Evolutionary conservation across 2,329 filamentous ascomycete species (phyloP), one percentile per base, ranked within the genome.

Genomic region (Fusarium robinianum): DNA sequence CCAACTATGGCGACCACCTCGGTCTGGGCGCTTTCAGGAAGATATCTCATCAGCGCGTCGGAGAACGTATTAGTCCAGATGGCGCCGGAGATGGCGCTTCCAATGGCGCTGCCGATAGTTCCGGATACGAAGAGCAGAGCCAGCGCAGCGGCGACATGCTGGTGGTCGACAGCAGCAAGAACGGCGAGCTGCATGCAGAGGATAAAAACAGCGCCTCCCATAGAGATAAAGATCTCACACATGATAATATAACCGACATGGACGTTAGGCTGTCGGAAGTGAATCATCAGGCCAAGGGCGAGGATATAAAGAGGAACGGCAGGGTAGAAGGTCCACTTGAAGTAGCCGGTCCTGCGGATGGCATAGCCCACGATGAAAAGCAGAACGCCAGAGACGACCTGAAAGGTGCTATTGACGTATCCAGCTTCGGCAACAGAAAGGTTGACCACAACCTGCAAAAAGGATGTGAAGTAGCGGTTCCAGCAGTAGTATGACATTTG

Each of bases 171-270:
- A 3, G 76, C 72, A 0, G 77, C 71, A 63, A 84, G 77, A 26
- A 83, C 74, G 5, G 79, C 78, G 53, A 85, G 76, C 47, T 84
- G 75, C 51, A 78, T 68, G 41, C 73, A 71, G 12, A 79, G 54
- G 9, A 77, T 78, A 55, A 79, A 78, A 63, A 80, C 77, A 46
- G 74, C 76, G 18, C 72, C 77, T 9, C 68, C 77, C 10, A 77
- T 67, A 6, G 77, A 76, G 48, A 81, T 72, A 34, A 80, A 72
- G 30, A 81, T 68, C 62, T 81, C 76, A 14, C 75, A 77, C 58
- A 75, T 74, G 48, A 81, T 63, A 21, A 80, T 70, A 58, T 76
- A 74, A 9, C 72, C 63, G 14, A 75, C 66, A 16, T 72, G 68
- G 30, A 65, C 67, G 34, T 73, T 69, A 4, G 66, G 66, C 17